Base-by-base conservation (phyloP, 164 flowering plant genomes). In the Stephania cephalantha region DNA sequence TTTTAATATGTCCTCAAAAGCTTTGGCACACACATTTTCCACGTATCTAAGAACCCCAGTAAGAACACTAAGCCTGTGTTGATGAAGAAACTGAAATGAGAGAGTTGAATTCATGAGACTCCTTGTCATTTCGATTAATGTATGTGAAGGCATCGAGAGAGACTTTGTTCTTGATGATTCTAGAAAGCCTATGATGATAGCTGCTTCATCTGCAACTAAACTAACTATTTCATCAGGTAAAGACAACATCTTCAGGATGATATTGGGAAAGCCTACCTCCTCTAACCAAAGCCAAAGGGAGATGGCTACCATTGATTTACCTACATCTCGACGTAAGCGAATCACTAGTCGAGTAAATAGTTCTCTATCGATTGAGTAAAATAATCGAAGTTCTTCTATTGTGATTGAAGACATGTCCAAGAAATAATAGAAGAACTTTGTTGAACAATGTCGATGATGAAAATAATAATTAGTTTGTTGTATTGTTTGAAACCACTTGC, bases 201-300 rank as follows among this genome's bases (percentile, higher is more conserved):
- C 75, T 17, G 83, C 76, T 77, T 89, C 91, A 6, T 85, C 84
- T 0, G 79, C 82, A 0, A 85, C 8, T 0, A 52, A 53, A 35
- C 75, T 67, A 46, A 88, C 5, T 20, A 2, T 81, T 6, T 6
- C 50, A 58, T 58, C 78, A 0, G 87, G 83, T 13, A 82, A 53
- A 0, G 73, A 4, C 18, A 80, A 17, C 20, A 84, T 13, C 11
- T 72, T 68, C 10, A 70, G 3, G 5, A 87, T 76, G 31, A 85
- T 29, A 68, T 72, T 45, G 2, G 25, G 48, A 35, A 66, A 74
- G 2, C 64, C 17, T 8, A 52, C 63, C 3, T 29, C 65, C 1
- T 89, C 95, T 0, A 90, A 79, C 89, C 89, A 90, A 0, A 90
- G 70, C 85, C 82, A 82, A 1, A 89, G 69, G 0, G 83, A 90